Base-by-base conservation (phyloP, 169 alveolate genomes). In the Eimeria zaria region DNA sequence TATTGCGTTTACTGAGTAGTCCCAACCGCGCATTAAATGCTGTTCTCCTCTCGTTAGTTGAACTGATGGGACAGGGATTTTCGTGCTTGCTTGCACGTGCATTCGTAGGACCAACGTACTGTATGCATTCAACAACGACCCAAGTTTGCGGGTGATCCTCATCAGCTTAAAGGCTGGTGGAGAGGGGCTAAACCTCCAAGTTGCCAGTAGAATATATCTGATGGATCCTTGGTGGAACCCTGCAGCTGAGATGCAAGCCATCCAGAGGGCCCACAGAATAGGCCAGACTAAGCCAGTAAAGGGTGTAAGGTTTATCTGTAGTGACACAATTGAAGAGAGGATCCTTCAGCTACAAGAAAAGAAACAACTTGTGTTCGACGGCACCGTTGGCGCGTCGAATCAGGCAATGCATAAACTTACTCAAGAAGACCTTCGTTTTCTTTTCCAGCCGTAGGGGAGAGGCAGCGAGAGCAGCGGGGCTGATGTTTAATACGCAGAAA, bases 171-270 rank as follows among this genome's bases (percentile, higher is more conserved):
- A 98, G 94, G 99, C 99, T 0, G 99, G 99, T 5, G 99, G 99
- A 11, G 99, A 99, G 95, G 99, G 99, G n/a, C 98, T 99, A 95
- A 99, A 99, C 97, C 97, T 99, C 88, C 99, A 99, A 39, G 99
- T 98, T 36, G 99, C 99, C 33, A 99, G 99, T 97, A 96, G 99
- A 73, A 99, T 99, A 48, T 98, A 99, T 95, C 97, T 99, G 84
- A 99, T 99, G 97, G 99, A 99, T 97, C 99, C 99, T 69, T 99
- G 99, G 99, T 99, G 99, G 99, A 99, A 99, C 97, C 99, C 99
- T 24, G 99, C 99, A 1, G 99, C 99, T 97, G 99, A 99, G 97
- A 98, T 99, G 95, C 99, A 99, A 96, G 99, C 99, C 39, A 98
- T 99, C 53, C 99, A 99, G 93, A 97, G 99, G 88, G 99, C 99